Base-by-base conservation (phyloP, 495 filamentous ascomycete genomes). In the Aspergillus hancockii region DNA sequence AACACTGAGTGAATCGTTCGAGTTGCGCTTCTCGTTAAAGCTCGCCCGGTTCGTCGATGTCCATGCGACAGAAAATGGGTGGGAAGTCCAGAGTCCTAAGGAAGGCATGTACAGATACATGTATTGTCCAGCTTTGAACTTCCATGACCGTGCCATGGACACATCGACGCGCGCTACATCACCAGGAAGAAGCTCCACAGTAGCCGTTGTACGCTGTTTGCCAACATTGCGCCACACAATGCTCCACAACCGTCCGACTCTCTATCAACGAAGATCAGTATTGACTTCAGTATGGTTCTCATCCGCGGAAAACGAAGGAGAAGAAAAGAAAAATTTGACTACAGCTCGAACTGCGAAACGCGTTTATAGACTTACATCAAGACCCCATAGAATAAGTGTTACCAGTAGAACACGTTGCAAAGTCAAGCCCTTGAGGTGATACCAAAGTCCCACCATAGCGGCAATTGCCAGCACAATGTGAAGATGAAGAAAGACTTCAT, bases 181-280 rank as follows among this genome's bases (percentile, higher is more conserved):
- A 63, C 82, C 66, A 53, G 80, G 76, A 18, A 86, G 69, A 10
- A 79, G 77, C 60, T 86, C 81, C 43, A 84, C 71, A 0, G 69
- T 79, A 31, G 83, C 78, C 21, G 67, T 75, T 3, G 80, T 81
- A 19, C 69, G 68, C 9, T 67, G 65, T 43, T 68, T 69, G 40
- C 73, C 68, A 55, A 73, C 63, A 57, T 83, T 96, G 67, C 84
- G 83, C 75, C 91, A 93, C 30, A 81, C 52, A 8, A 85, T 61
- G 28, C 76, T 75, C 13, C 63, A 63, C 12, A 81, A 63, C 31
- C 90, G 84, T 18, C 78, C 64, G 9, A 71, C 60, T 57, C 90
- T 85, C 66, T 91, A 81, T 23, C 60, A 34, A 41, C 3, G 7
- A n/a, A n/a, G 1, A n/a, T 41, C 14, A 49, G 13, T 30, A 18